Base-by-base conservation (phyloP, 139 green algal species). In the Coelastrella sp. region DNA sequence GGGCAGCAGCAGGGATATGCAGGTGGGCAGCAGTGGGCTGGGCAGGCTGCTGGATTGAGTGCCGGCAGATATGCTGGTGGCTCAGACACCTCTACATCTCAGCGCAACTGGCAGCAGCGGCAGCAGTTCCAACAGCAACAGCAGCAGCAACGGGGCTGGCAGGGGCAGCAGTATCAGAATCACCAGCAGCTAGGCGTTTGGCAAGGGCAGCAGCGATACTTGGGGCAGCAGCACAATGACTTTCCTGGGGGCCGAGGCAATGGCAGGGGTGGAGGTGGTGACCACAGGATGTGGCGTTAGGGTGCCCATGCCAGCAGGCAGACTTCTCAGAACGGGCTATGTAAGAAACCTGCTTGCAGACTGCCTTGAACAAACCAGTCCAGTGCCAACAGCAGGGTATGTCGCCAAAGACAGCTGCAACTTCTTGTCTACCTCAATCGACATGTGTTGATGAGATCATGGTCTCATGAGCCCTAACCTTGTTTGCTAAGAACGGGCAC, bases 201-300 rank as follows among this genome's bases (percentile, higher is more conserved):
- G 22, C 79, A 85, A 57, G 56, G 58, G 57, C 79, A 87, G 63
- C 82, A 87, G 63, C 82, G 73, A 5, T 49, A 5, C 4, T 79
- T n/a, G 73, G 24, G 73, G 56, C 78, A 70, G 14, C 78, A 87
- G 82, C 82, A 87, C 22, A 14, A 59, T 60, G 82, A 87, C n/a
- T 85, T 73, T 35, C 80, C 80, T 65, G 60, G 78, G 27, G 78
- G 78, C 7, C 14, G 63, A 17, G 17, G 35, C 35, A 60, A 60
- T 7, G 80, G 80, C 19, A 56, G 80, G 6, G 80, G 80, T 22
- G 80, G 58, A 11, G 58, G 80, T 22, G 17, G 80, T 49, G n/a
- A 60, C 49, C 24, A 20, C 11, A 57, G 61, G n/a, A 57, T 10
- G 49, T 68, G 80, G 80, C 58, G 35, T 25, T 63, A 57, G 78